Base-by-base conservation (phyloP, 2,329 filamentous ascomycete species). In the Fusarium circinatum region DNA sequence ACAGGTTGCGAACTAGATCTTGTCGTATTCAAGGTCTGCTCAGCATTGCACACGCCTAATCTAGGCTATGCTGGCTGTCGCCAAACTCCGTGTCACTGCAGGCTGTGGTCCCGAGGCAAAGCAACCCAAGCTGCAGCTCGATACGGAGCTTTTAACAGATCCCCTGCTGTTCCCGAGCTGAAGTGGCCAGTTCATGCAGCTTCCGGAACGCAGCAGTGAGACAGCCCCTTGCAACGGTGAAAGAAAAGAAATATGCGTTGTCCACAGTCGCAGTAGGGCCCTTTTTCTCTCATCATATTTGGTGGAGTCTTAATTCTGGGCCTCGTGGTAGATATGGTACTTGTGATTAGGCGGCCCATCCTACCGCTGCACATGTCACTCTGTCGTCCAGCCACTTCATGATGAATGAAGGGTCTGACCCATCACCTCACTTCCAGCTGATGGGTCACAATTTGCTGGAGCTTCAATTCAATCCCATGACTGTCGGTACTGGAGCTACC, bases 131-230 rank as follows among this genome's bases (percentile, higher is more conserved):
- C 42, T 65, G 64, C 68, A 73, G 66, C 49, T 70, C 54, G 28
- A 68, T 38, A 59, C 30, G 48, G 52, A 60, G 42, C 44, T 28
- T 45, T 55, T 41, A 22, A 26, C 26, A 41, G 48, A 41, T 47
- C 34, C 68, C 59, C 41, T 62, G 45, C 39, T 59, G 47, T 70
- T 51, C 44, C 48, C 60, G 39, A 57, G 70, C 59, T 66, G 70
- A 64, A 69, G 68, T 74, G 72, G 68, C 65, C 68, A 73, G 72
- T 75, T 75, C 72, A 75, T 74, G 72, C 72, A 75, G 64, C 71
- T 55, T 55, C 63, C 26, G 60, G 60, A 65, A 65, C 49, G 56
- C 60, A 70, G 58, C 60, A 61, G 65, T 49, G 32, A 49, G 38
- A 58, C n/a, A 39, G 42, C 36, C 62, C 68, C 68, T 57, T 49